Base-by-base conservation (phyloP, 345 rosid genomes). In the Carallia brachiata region DNA sequence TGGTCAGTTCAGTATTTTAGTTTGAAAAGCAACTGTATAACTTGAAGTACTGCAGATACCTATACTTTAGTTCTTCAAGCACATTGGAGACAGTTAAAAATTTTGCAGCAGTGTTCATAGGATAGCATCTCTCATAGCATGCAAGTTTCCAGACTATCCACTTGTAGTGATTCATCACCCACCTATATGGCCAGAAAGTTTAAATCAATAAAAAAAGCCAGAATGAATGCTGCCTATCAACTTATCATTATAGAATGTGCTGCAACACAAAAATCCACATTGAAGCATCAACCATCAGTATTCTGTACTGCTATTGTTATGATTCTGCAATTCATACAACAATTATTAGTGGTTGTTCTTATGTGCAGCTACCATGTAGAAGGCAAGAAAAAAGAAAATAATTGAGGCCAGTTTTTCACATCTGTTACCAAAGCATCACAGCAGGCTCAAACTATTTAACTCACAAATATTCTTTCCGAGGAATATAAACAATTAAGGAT, bases 141-240 rank as follows among this genome's bases (percentile, higher is more conserved):
- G 83, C 89, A 70, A 94, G 90, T 80, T 94, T 94, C 98, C 98
- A 94, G 52, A 91, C 88, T 78, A 94, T 88, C 97, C 91, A 91
- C 81, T 83, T 90, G 83, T 88, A 91, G 77, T 94, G 98, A 83
- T 94, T 94, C 52, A 58, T 61, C 55, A 91, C 86, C 98, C 98
- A 91, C 85, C 98, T 94, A 65, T 6, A 71, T 18, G n/a, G 27
- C 8, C 58, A 63, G 18, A 61, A 18, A 57, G 37, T 15, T 62
- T n/a, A 16, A 15, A 36, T 56, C n/a, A 57, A 6, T 23, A 44
- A 56, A 7, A 17, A 19, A n/a, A 0, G 5, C 6, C 31, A 56
- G 31, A 56, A 23, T 56, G 31, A 19, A 56, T 13, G 23, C 28
- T 9, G 55, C 48, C 44, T 44, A 54, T 8, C 17, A 62, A 63